These are phyloP conservation scores for Cladosporium sp. DNA, from an alignment of 2,329 filamentous ascomycete species.

Conservation along the genomic window DNA sequence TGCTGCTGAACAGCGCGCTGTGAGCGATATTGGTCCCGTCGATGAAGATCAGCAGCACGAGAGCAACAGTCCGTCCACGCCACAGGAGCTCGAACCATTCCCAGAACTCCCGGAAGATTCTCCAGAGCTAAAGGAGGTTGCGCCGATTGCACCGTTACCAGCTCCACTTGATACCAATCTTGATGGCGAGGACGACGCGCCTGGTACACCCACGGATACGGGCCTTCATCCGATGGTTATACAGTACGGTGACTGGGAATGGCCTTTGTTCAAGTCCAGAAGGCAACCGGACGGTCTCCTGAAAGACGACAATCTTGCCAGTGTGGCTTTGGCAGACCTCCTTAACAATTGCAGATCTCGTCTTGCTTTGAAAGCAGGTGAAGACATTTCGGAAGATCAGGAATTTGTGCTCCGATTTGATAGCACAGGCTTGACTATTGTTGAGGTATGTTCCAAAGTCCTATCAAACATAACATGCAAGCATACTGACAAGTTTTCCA, in stretches of 20 bases:
- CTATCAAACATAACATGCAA: background rate
- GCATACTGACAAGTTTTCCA: constrained; percentile 27
- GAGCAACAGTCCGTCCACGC: background rate
- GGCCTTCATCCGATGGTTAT: constrained; percentile 48
- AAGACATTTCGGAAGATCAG: constrained; percentile 53
- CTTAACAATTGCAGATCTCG: constrained; percentile 42
- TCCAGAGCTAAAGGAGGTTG: background rate
- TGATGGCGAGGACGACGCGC: constrained; percentile 19
- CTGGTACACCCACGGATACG: constrained; percentile 32
- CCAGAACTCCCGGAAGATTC: constrained; percentile 4
- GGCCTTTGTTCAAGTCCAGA: constrained; percentile 56
- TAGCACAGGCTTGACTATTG: constrained; percentile 52
- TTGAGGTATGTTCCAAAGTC: constrained; percentile 47
- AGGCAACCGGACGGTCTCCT: constrained; percentile 54
- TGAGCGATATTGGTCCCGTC: background rate
- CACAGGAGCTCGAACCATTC: constrained; percentile 1
- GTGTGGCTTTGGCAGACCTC: constrained; percentile 51
- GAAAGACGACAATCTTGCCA: constrained; percentile 52
- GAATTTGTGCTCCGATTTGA: constrained; percentile 55
- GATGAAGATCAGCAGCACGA: background rate
- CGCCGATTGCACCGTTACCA: background rate
- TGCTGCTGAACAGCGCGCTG: background rate
- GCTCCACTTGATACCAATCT: constrained; percentile 3
- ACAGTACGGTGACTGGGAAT: constrained; percentile 52
- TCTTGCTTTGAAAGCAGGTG: constrained; percentile 52